These are phyloP conservation scores for Mollisiaceae sp. DNA, from an alignment of 2,329 filamentous ascomycete genomes.

Conservation along the genomic window DNA sequence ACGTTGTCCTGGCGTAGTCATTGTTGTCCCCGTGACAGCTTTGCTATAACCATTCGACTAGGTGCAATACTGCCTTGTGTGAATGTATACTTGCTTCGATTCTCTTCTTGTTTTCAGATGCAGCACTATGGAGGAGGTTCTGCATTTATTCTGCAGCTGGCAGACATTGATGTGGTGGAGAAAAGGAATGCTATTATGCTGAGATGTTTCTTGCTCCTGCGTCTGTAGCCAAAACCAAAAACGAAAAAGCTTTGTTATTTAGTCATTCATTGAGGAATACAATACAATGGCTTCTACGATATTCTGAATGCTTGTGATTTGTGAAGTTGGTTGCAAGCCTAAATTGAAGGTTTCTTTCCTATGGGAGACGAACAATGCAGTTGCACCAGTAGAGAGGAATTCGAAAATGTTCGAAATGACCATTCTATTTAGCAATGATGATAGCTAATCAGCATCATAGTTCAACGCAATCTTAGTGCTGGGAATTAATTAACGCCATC, in stretches of 20 bases:
- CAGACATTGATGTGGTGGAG: constrained; percentile 34
- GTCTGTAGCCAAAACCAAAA: constrained; percentile 35
- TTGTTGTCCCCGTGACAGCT: constrained; percentile 31
- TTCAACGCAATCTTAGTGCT: not conserved
- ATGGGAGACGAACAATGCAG: not conserved
- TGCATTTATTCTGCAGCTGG: constrained; percentile 34
- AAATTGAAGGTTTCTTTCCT: not conserved
- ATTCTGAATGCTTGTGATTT: not conserved
- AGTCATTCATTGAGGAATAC: constrained; percentile 43
- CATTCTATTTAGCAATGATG: not conserved
- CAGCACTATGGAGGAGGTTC: constrained; percentile 27
- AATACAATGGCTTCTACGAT: constrained; percentile 34
- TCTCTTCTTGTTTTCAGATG: constrained; percentile 30
- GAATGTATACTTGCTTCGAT: constrained; percentile 35
- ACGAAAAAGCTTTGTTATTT: constrained; percentile 42
- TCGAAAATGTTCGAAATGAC: not conserved
- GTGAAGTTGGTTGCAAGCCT: not conserved
- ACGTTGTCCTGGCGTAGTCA: constrained; percentile 33
- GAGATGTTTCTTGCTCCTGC: constrained; percentile 37
- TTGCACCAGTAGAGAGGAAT: not conserved
- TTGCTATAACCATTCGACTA: constrained; percentile 36
- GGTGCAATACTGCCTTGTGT: constrained; percentile 33
- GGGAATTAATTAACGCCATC: not conserved
- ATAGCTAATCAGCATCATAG: not conserved
- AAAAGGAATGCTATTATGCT: constrained; percentile 35